phyloP scores from a whole-genome alignment of 1,284 basidiomycete genomes.

The Cutaneotrichosporon spelunceum region DNA sequence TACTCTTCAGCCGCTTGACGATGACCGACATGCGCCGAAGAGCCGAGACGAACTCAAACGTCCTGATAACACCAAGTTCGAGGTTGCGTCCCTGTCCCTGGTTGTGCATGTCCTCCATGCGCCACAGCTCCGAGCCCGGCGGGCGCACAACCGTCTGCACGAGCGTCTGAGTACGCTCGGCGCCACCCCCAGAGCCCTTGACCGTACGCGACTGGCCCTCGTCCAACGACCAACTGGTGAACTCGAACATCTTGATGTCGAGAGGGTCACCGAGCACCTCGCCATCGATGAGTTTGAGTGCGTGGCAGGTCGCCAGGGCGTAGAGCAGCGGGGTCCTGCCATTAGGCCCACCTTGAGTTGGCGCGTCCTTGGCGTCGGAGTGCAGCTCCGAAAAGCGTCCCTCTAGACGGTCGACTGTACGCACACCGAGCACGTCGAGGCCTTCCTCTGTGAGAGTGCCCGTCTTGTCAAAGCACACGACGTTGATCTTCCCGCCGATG shows the following conservation, averaged over 20 bases:
- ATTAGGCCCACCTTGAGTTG: conserved; percentile 59
- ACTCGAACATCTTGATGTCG: conserved; percentile 96
- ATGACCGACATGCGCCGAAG: conserved; percentile 96
- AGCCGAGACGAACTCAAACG: conserved; percentile 93
- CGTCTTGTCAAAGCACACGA: conserved; percentile 99
- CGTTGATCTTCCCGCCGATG: conserved; percentile 92
- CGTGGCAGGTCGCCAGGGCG: conserved; percentile 94
- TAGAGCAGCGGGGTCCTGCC: conserved; percentile 80
- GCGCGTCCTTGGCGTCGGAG: conserved; percentile 81
- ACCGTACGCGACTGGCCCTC: conserved; percentile 66
- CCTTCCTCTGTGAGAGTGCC: conserved; percentile 98
- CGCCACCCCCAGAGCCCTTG: conserved; percentile 58
- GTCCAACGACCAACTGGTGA: conserved; percentile 93
- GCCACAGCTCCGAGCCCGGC: conserved; percentile 83
- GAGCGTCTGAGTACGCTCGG: conserved; percentile 75
- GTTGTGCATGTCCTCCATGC: conserved; percentile 83
- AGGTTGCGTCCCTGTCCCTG: conserved; percentile 65
- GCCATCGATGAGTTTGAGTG: conserved; percentile 85
- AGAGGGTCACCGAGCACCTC: conserved; percentile 91
- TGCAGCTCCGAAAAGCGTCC: conserved; percentile 88
- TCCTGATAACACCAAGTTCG: conserved; percentile 91
- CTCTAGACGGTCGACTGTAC: conserved; percentile 67
- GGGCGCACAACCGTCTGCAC: conserved; percentile 97
- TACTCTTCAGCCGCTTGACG: conserved; percentile 90
- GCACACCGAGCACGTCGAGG: conserved; percentile 89